Evolutionary conservation across 805 yeast species (phyloP).

Genomic region (Starmerella floris): DNA sequence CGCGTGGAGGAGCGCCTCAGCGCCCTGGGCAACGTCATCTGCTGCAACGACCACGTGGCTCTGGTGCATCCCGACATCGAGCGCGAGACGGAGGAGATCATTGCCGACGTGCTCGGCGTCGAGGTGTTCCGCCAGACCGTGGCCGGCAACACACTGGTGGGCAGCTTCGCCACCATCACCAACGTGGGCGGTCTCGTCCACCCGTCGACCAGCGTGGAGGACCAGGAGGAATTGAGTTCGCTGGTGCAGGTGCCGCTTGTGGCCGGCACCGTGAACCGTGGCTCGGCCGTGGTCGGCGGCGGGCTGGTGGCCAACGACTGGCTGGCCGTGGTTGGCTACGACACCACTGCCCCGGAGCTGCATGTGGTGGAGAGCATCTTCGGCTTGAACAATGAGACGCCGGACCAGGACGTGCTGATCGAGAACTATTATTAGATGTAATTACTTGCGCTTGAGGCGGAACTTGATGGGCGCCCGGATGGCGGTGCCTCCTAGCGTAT

Average conservation of each 20-base stretch:
- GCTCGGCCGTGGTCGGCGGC: slow-evolving; percentile 94
- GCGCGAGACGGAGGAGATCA: slow-evolving; percentile 96
- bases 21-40: slow-evolving; percentile 93
- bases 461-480: not conserved
- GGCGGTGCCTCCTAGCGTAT: no score
- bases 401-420: slow-evolving; percentile 30
- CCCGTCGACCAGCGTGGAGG: slow-evolving; percentile 93
- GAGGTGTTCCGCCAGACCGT: slow-evolving; percentile 98
- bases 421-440: slow-evolving; percentile 27
- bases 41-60: slow-evolving; percentile 98
- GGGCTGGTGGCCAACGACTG: slow-evolving; percentile 98
- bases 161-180: slow-evolving; percentile 86
- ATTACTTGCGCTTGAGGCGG: not conserved
- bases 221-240: slow-evolving; percentile 94
- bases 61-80: slow-evolving; percentile 98
- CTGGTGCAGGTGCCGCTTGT: slow-evolving; percentile 93
- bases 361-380: slow-evolving; percentile 94
- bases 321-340: slow-evolving; percentile 92
- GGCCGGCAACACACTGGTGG: slow-evolving; percentile 95
- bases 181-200: slow-evolving; percentile 98
- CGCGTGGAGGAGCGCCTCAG: slow-evolving; percentile 95
- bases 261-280: slow-evolving; percentile 97
- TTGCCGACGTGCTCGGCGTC: slow-evolving; percentile 95
- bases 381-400: slow-evolving; percentile 31
- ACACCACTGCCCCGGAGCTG: slow-evolving; percentile 96